Conservation (phyloP, 345 rosid genomes). For the Populus euphratica region DNA sequence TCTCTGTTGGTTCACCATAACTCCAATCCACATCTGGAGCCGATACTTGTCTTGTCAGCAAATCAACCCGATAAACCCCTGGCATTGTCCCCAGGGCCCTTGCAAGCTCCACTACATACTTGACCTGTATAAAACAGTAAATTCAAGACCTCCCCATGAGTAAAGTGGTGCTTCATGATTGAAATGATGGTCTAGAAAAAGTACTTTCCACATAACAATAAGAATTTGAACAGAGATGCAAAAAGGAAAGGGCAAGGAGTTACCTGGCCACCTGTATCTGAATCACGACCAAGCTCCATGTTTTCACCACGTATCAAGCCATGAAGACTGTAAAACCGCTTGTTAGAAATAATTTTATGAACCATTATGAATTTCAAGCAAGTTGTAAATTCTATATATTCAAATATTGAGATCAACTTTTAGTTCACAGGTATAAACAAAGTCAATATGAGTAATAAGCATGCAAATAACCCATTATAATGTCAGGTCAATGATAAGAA, state of each 20-base stretch:
- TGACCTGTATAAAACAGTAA: slow-evolving; percentile 42
- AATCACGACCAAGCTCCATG: slow-evolving; percentile 89
- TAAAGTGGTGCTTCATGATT: background rate
- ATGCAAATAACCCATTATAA: slow-evolving; percentile 5
- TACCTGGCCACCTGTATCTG: slow-evolving; percentile 94
- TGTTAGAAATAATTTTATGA: slow-evolving; percentile 7
- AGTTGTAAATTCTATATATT: background rate
- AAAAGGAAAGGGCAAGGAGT: background rate
- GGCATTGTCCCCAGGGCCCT: slow-evolving; percentile 84
- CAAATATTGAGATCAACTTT: background rate
- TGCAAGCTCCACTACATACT: slow-evolving; percentile 87
- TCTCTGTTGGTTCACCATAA: slow-evolving; percentile 92
- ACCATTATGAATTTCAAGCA: background rate
- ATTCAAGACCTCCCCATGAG: background rate
- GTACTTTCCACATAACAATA: background rate
- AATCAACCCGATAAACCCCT: slow-evolving; percentile 81
- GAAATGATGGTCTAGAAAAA: background rate
- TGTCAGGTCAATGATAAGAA: background rate
- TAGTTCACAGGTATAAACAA: background rate
- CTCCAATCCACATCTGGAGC: slow-evolving; percentile 85
- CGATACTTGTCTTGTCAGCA: slow-evolving; percentile 74
- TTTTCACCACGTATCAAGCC: slow-evolving; percentile 83
- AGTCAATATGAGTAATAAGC: slow-evolving; percentile 1
- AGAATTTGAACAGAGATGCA: slow-evolving; percentile 7
- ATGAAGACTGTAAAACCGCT: slow-evolving; percentile 36